Conservation (phyloP, 2,329 filamentous ascomycete species). For the Cordyceps militaris region DNA sequence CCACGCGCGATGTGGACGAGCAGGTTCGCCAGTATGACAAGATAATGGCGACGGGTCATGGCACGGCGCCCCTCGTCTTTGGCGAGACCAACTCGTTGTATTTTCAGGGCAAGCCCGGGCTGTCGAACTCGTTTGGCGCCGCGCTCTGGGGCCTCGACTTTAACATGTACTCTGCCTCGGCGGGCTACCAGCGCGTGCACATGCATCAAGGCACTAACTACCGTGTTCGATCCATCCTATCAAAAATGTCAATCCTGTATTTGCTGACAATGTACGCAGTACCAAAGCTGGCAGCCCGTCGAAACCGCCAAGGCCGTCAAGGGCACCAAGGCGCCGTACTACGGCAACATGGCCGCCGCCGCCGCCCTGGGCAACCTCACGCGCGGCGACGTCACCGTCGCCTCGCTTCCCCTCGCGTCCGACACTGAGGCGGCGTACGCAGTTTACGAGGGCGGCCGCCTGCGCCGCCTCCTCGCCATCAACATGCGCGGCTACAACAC, state of each 20-base stretch:
- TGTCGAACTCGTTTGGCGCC: slow-evolving; percentile 59
- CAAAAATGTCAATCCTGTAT: not conserved
- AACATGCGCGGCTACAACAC: slow-evolving; percentile 56
- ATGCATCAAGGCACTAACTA: slow-evolving; percentile 61
- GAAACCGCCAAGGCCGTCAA: slow-evolving; percentile 39
- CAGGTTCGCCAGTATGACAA: slow-evolving; percentile 40
- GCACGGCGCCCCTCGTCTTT: slow-evolving; percentile 22
- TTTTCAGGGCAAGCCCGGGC: slow-evolving; percentile 52
- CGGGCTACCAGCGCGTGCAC: slow-evolving; percentile 50
- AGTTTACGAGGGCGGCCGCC: slow-evolving; percentile 37
- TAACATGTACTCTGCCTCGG: slow-evolving; percentile 49
- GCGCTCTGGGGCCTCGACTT: slow-evolving; percentile 60
- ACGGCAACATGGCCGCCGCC: slow-evolving; percentile 51
- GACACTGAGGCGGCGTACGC: slow-evolving; percentile 48
- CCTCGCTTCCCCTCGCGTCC: slow-evolving; percentile 36
- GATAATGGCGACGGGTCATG: slow-evolving; percentile 23
- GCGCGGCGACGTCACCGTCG: slow-evolving; percentile 33
- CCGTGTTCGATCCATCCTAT: slow-evolving; percentile 27
- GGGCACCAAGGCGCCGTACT: slow-evolving; percentile 58
- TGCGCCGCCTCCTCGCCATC: slow-evolving; percentile 46
- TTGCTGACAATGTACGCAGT: slow-evolving; percentile 23
- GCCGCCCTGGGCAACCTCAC: slow-evolving; percentile 43
- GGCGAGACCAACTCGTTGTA: slow-evolving; percentile 58
- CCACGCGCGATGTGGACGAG: slow-evolving; percentile 37
- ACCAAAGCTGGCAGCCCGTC: slow-evolving; percentile 53